Percentiles rank a stretch among this genome's conserved stretches.
phyloP scores from a whole-genome alignment of 148 eudicot genomes.

The Beta vulgaris region DNA sequence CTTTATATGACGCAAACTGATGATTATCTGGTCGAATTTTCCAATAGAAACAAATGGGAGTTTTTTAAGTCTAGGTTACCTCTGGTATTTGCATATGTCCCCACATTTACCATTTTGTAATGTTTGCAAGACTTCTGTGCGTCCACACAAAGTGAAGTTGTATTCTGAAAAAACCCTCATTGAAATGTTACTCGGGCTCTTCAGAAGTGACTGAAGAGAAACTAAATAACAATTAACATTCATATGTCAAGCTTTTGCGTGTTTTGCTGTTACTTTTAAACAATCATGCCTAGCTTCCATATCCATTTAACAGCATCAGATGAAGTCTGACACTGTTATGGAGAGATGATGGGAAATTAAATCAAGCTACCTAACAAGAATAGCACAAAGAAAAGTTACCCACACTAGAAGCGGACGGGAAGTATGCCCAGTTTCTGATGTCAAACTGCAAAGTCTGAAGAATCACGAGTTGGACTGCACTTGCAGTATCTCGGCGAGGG shows the following conservation, averaged over 20 bases:
- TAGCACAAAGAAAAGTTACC: slow-evolving; percentile 29
- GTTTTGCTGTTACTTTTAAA: slow-evolving; percentile 3
- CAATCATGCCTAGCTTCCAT: background rate
- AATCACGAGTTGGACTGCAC: background rate
- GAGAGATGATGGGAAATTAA: background rate
- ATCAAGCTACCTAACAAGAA: slow-evolving; percentile 16
- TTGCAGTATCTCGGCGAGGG: background rate
- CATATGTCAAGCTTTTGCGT: background rate
- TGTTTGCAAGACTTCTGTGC: slow-evolving; percentile 22
- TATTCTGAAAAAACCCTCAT: slow-evolving; percentile 20
- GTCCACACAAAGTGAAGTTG: slow-evolving; percentile 8
- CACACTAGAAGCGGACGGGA: slow-evolving; percentile 26
- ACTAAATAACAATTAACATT: too few relatives aligned
- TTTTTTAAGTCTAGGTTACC: slow-evolving; percentile 29
- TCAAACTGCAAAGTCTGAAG: slow-evolving; percentile 19
- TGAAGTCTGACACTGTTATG: background rate
- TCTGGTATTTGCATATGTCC: slow-evolving; percentile 26
- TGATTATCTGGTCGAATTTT: too few relatives aligned
- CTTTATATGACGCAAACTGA: too few relatives aligned
- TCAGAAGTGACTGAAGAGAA: too few relatives aligned
- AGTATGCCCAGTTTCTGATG: slow-evolving; percentile 25
- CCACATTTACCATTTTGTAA: slow-evolving; percentile 9
- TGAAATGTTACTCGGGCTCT: slow-evolving; percentile 2
- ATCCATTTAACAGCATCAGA: background rate
- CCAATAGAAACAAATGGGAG: too few relatives aligned